These are phyloP conservation scores for Phaeotremella fagi DNA, from an alignment of 768 basidiomycete genomes.

Conservation along the genomic window DNA sequence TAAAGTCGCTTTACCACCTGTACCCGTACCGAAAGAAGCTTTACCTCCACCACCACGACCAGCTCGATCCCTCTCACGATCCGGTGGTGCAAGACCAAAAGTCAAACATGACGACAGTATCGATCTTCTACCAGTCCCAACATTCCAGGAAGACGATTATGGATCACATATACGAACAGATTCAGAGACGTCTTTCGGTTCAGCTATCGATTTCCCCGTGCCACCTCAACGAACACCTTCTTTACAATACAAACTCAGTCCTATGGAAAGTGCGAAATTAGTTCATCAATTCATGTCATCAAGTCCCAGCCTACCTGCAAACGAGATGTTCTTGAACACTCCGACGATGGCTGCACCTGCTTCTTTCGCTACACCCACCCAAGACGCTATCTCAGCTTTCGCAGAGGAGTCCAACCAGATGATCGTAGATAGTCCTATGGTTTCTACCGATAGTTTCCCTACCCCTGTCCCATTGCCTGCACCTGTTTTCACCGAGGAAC, in stretches of 20 bases:
- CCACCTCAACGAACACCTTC: constrained; percentile 5
- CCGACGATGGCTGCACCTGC: too few species aligned
- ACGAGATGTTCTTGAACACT: not conserved
- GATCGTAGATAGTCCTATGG: too few species aligned
- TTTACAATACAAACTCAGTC: not conserved
- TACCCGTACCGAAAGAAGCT: not conserved
- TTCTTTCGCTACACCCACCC: too few species aligned
- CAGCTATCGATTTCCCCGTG: constrained; percentile 8
- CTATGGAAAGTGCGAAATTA: not conserved
- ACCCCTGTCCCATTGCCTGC: too few species aligned
- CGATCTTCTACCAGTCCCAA: not conserved
- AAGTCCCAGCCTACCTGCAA: not conserved
- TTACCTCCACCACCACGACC: not conserved
- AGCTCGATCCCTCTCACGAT: not conserved
- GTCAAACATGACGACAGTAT: not conserved
- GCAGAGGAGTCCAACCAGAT: not conserved
- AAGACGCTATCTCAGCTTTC: not conserved
- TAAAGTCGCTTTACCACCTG: not conserved
- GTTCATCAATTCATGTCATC: not conserved
- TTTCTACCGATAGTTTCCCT: too few species aligned
- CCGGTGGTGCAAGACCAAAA: not conserved
- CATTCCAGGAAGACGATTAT: not conserved
- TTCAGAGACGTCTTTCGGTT: not conserved
- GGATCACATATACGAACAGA: not conserved
- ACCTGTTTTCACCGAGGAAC: too few species aligned